Percentiles rank a stretch among this genome's conserved stretches.
Evolutionary conservation across 1,139 yeast genomes (phyloP).

Genomic region (Zygosaccharomyces pseudobailii): DNA sequence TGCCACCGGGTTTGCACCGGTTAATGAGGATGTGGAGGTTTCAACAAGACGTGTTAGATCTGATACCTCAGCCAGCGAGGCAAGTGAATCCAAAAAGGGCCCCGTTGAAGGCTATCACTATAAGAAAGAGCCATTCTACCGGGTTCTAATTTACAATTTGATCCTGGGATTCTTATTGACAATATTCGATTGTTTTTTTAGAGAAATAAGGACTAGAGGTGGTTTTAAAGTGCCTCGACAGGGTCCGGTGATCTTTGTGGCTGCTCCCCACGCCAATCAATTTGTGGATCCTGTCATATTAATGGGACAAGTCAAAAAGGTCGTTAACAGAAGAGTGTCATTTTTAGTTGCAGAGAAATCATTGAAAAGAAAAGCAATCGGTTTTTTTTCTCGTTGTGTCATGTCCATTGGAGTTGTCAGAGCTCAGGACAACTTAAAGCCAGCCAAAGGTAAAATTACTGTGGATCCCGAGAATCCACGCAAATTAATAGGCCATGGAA

Average conservation of each 20-base stretch:
- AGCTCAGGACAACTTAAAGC: slow-evolving; percentile 75
- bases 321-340: slow-evolving; percentile 69
- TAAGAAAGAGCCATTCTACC: slow-evolving; percentile 34
- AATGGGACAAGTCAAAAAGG: slow-evolving; percentile 73
- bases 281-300: slow-evolving; percentile 87
- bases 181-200: slow-evolving; percentile 61
- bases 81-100: neutral
- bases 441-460: slow-evolving; percentile 56
- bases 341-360: slow-evolving; percentile 86
- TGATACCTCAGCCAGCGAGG: neutral
- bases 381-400: slow-evolving; percentile 69
- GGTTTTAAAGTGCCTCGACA: slow-evolving; percentile 72
- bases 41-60: neutral
- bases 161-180: slow-evolving; percentile 43
- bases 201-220: slow-evolving; percentile 88
- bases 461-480: slow-evolving; percentile 47
- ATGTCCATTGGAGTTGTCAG: slow-evolving; percentile 85
- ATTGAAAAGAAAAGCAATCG: slow-evolving; percentile 61
- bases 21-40: neutral
- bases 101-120: slow-evolving; percentile 13
- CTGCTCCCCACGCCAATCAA: slow-evolving; percentile 97
- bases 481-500: slow-evolving; percentile 57
- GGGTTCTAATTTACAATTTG: slow-evolving; percentile 45
- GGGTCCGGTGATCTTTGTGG: slow-evolving; percentile 91
- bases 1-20: neutral